Conservation (phyloP, 768 basidiomycete genomes). For the Boletellus ananas region DNA sequence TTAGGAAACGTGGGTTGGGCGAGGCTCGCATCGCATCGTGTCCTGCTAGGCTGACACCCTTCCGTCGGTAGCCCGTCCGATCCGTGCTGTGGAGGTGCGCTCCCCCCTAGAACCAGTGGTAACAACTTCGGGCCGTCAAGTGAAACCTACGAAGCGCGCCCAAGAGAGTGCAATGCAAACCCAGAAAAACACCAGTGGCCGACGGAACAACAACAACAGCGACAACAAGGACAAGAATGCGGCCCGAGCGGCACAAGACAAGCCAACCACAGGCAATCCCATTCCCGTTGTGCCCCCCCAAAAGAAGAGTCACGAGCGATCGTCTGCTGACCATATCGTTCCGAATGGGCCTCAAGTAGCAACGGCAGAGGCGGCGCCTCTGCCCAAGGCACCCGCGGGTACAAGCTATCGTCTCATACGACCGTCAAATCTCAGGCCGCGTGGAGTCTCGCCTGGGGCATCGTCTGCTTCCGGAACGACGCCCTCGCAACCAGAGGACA, state of each 20-base stretch:
- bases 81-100: constrained; percentile 2
- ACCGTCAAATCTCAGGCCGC: constrained; percentile 15
- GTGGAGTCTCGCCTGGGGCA: not conserved
- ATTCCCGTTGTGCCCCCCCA: not conserved
- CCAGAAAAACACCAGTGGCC: not conserved
- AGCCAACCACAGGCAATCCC: not conserved
- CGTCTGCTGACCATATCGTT: not conserved
- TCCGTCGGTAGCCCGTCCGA: constrained; percentile 7
- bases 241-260: not conserved
- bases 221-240: constrained; percentile 2
- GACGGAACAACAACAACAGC: not conserved
- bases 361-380: not conserved
- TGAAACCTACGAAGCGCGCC: constrained; percentile 19
- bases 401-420: not conserved
- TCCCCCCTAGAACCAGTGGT: constrained; percentile 7
- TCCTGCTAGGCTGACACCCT: constrained; percentile 5
- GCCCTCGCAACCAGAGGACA: not conserved
- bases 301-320: not conserved
- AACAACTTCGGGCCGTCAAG: constrained; percentile 24
- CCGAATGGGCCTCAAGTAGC: not conserved
- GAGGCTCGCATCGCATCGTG: not conserved
- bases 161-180: constrained; percentile 8
- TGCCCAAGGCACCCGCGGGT: not conserved
- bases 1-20: constrained; percentile 24
- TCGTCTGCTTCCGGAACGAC: not conserved